Base-by-base conservation (phyloP, 352 stramenopile species). In the Thalassiosira mediterranea region DNA sequence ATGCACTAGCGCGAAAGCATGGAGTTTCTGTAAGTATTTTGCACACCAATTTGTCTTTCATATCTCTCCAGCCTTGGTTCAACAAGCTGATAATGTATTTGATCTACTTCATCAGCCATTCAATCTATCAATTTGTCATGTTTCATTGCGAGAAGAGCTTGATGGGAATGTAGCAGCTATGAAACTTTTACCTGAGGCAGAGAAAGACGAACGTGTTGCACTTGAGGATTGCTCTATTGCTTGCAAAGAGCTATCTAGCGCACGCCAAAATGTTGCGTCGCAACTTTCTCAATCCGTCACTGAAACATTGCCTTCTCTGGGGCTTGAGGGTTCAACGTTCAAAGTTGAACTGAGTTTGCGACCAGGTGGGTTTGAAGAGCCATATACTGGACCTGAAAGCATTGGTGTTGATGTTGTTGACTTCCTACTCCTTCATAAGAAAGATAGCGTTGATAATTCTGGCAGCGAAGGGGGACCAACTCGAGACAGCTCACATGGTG, bases 1-100 rank as follows among this genome's bases (percentile, higher is more conserved):
- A 88, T 80, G 73, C 76, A 25, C 60, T 93, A 40, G 76, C 87
- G 51, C 71, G 89, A 57, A 94, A 94, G 44, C 89, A 94, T 74
- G 87, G 84, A 8, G 84, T 94, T 42, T 76, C 76, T 29, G 60
- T 70, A 49, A 70, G 60, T 70, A 46, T 8, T 40, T 59, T 63
- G 32, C 49, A 63, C 21, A 42, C 13, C 58, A 71, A 46, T 32
- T 15, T 7, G 25, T 21, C 13, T 38, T 26, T n/a, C 47, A 29
- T 58, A 11, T 13, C 25, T 47, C 31, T 0, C 19, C n/a, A n/a
- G n/a, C n/a, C n/a, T n/a, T n/a, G n/a, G n/a, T n/a, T n/a, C n/a
- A n/a, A n/a, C n/a, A n/a, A n/a, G n/a, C n/a, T 47, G 23, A 40
- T 60, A 42, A 31, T 15, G 13, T 48, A 46, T n/a, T 4, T 61